Percentiles rank a stretch among this genome's conserved stretches.
Conservation (phyloP, 2,329 filamentous ascomycete species). For the Aureobasidium sp. region DNA sequence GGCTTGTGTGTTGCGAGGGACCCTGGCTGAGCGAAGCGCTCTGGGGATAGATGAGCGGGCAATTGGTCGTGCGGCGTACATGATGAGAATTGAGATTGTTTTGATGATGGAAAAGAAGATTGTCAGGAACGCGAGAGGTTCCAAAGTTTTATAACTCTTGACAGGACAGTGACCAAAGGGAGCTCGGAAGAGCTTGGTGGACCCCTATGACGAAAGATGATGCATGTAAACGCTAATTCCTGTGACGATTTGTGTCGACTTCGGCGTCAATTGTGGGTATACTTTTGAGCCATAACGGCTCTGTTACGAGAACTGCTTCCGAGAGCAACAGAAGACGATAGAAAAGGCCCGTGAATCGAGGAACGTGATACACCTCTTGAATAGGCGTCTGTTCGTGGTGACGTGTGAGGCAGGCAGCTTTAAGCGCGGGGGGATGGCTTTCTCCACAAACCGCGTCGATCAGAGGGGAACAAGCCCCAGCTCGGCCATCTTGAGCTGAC, state of each 20-base stretch:
- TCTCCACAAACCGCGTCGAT: constrained; percentile 8
- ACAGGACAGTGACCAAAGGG: neutral
- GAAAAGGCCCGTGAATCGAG: too few relatives aligned
- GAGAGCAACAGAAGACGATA: neutral
- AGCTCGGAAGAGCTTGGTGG: constrained; percentile 1
- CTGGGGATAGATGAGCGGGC: constrained; percentile 14
- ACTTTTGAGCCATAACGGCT: constrained; percentile 5
- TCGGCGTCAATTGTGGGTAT: neutral
- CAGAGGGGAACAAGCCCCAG: neutral
- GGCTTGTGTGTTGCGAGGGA: constrained; percentile 13
- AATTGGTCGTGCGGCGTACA: constrained; percentile 16
- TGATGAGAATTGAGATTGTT: constrained; percentile 4
- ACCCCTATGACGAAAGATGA: neutral
- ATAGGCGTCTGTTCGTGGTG: too few relatives aligned
- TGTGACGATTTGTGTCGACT: constrained; percentile 2
- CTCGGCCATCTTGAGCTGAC: neutral
- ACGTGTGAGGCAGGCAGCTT: too few relatives aligned
- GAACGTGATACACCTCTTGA: too few relatives aligned
- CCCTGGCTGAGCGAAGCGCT: constrained; percentile 13
- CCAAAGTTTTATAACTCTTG: constrained; percentile 1
- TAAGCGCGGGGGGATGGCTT: too few relatives aligned
- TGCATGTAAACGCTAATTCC: constrained; percentile 5
- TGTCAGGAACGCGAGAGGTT: neutral
- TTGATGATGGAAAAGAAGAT: neutral
- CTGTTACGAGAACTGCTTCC: neutral